These are phyloP conservation scores for Ceratocystis colombiana DNA, from an alignment of 2,329 filamentous ascomycete species.

Conservation along the genomic window DNA sequence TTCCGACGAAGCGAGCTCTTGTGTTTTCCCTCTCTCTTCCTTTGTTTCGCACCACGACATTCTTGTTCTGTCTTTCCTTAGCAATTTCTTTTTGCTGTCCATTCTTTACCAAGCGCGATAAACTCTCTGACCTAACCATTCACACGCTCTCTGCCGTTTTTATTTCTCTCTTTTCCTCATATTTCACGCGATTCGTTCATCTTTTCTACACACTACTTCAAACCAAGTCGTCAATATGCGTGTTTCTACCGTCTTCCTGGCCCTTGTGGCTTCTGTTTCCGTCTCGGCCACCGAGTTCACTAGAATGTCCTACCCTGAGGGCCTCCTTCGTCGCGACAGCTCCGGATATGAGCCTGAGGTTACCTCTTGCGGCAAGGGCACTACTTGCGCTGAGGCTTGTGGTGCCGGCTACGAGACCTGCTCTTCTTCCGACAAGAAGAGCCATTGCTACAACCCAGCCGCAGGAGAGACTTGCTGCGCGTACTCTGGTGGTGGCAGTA, in stretches of 20 bases:
- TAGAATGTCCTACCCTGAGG: slow-evolving; percentile 34
- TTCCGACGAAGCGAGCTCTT: slow-evolving; percentile 10
- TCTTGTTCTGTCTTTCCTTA: slow-evolving; percentile 8
- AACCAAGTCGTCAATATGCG: slow-evolving; percentile 28
- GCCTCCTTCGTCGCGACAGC: slow-evolving; percentile 37
- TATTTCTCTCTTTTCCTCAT: slow-evolving; percentile 17
- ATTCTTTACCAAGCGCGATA: slow-evolving; percentile 1
- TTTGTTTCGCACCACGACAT: slow-evolving; percentile 27
- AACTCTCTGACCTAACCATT: not conserved
- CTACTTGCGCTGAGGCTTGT: slow-evolving; percentile 47
- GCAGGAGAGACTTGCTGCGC: slow-evolving; percentile 48
- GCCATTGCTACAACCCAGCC: slow-evolving; percentile 50
- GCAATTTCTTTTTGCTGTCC: slow-evolving; percentile 20
- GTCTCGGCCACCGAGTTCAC: slow-evolving; percentile 31
- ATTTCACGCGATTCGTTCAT: not conserved
- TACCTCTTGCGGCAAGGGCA: slow-evolving; percentile 40
- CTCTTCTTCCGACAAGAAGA: slow-evolving; percentile 39
- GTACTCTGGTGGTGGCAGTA: slow-evolving; percentile 45
- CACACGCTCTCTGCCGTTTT: slow-evolving; percentile 11
- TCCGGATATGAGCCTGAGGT: slow-evolving; percentile 42
- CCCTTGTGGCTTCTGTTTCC: slow-evolving; percentile 32
- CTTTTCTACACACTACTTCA: slow-evolving; percentile 7
- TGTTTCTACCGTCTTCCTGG: slow-evolving; percentile 34
- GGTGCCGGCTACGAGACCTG: slow-evolving; percentile 43
- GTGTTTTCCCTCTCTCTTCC: not conserved